Conservation (phyloP, 164 flowering plant species). For the Nymphaea thermarum region DNA sequence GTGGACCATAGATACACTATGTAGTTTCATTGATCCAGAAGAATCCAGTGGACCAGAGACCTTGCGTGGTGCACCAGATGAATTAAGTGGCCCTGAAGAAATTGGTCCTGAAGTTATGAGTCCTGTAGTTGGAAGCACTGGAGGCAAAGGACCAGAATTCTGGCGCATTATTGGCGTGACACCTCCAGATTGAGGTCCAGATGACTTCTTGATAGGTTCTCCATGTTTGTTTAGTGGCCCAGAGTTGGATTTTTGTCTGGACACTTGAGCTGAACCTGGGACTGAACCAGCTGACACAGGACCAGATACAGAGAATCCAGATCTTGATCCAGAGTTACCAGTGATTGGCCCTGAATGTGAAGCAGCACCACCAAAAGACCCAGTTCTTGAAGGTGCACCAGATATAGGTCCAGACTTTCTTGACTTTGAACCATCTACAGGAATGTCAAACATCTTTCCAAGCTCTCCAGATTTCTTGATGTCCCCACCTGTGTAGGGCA, state of each 20-base stretch:
- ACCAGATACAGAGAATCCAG: not conserved
- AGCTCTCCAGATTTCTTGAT: slow-evolving; percentile 80
- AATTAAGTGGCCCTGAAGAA: slow-evolving; percentile 55
- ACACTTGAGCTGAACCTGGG: not conserved
- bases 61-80: slow-evolving; percentile 63
- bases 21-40: slow-evolving; percentile 33
- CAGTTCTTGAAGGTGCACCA: not conserved
- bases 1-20: slow-evolving; percentile 5
- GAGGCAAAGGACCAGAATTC: slow-evolving; percentile 60
- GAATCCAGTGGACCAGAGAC: slow-evolving; percentile 52
- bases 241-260: slow-evolving; percentile 16
- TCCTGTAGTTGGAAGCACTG: slow-evolving; percentile 60
- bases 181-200: slow-evolving; percentile 68
- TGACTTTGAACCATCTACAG: slow-evolving; percentile 6
- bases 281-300: not conserved
- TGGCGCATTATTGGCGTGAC: slow-evolving; percentile 38
- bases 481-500: slow-evolving; percentile 81
- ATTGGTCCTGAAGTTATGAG: slow-evolving; percentile 76
- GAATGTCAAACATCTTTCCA: slow-evolving; percentile 88
- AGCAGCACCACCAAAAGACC: not conserved
- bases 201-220: slow-evolving; percentile 50
- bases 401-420: not conserved
- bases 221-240: slow-evolving; percentile 68
- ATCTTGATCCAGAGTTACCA: not conserved
- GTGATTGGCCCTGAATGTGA: not conserved